Evolutionary conservation across 2,329 filamentous ascomycete genomes (phyloP).

Genomic region (Scortechinia acanthostroma): DNA sequence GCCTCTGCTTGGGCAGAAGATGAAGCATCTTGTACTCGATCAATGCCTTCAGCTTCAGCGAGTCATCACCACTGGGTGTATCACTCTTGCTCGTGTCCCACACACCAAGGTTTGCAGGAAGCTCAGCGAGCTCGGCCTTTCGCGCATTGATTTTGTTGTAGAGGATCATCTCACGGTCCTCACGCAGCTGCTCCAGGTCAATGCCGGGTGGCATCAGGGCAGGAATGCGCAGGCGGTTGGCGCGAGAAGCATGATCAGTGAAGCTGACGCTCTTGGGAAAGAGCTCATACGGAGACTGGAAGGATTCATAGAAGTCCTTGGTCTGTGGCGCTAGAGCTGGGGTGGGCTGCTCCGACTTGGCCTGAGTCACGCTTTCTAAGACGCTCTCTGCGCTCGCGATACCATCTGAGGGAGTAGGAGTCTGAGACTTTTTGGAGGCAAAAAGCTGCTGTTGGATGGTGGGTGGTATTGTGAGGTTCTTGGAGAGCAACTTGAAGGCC

Average conservation of each 20-base stretch:
- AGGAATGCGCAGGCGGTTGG: conserved; percentile 73
- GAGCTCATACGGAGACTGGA: not conserved
- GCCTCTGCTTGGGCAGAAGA: conserved; percentile 80
- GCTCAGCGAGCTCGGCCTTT: conserved; percentile 40
- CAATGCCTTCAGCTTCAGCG: conserved; percentile 78
- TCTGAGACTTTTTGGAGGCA: conserved; percentile 36
- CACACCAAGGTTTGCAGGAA: conserved; percentile 74
- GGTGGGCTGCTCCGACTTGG: not conserved
- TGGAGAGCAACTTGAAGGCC: conserved; percentile 65
- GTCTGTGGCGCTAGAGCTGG: not conserved
- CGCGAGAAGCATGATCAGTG: conserved; percentile 68
- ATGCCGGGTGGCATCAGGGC: conserved; percentile 84
- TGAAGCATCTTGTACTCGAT: conserved; percentile 92
- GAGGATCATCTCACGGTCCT: conserved; percentile 79
- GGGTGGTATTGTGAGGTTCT: conserved; percentile 56
- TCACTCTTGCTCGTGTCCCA: conserved; percentile 72
- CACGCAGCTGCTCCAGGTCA: conserved; percentile 76
- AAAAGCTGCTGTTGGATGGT: conserved; percentile 60
- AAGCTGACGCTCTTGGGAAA: conserved; percentile 60
- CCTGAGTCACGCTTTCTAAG: not conserved
- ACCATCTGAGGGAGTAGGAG: conserved; percentile 21
- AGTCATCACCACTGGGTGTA: conserved; percentile 64
- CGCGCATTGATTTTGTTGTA: conserved; percentile 85
- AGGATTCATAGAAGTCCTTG: not conserved
- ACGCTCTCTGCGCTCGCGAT: not conserved